Evolutionary conservation across 2,329 filamentous ascomycete species (phyloP).

Genomic region (Alternaria hordeiaustralica): DNA sequence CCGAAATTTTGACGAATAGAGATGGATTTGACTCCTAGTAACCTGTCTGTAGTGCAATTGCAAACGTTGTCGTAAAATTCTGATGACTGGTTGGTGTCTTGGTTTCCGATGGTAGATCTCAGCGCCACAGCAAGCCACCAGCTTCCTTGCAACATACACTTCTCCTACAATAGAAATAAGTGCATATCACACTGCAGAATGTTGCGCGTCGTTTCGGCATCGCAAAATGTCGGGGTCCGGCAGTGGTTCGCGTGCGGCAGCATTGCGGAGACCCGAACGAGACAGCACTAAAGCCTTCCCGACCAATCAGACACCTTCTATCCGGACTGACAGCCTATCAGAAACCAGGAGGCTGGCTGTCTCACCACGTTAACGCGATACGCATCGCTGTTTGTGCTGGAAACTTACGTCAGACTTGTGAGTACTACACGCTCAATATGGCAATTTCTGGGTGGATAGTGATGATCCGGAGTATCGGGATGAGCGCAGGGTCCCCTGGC

Average conservation of each 20-base stretch:
- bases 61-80: neutral
- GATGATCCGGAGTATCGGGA: neutral
- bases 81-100: neutral
- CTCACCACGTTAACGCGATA: neutral
- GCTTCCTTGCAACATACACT: neutral
- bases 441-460: neutral
- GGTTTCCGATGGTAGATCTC: neutral
- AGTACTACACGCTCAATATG: neutral
- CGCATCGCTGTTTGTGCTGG: neutral
- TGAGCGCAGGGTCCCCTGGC: neutral
- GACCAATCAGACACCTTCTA: neutral
- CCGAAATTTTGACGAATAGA: neutral
- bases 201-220: slow-evolving; percentile 1
- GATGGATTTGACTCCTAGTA: neutral
- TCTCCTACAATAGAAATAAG: neutral
- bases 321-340: neutral
- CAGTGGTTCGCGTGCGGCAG: neutral
- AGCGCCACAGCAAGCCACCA: neutral
- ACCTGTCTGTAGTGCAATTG: neutral
- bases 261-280: slow-evolving; percentile 8
- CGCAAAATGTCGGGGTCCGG: neutral
- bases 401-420: slow-evolving; percentile 2
- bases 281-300: neutral
- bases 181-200: neutral
- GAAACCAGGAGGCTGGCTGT: neutral